Base-by-base conservation (phyloP, 805 yeast species). In the Yamadazyma kitorensis region DNA sequence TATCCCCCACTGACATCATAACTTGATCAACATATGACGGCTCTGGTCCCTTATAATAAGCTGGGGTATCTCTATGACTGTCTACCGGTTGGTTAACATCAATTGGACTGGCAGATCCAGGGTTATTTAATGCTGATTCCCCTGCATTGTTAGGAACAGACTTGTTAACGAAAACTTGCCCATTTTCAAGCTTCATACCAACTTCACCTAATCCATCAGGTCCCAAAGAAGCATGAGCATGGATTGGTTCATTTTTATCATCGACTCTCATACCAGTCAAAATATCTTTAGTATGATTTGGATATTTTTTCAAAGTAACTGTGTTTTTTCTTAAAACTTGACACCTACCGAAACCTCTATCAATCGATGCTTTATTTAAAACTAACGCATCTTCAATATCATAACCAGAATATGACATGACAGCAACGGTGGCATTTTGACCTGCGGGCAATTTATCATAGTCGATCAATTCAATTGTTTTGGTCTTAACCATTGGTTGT, bases 331-430 rank as follows among this genome's bases (percentile, higher is more conserved):
- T 75, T 43, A 95, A 74, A 3, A 88, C 95, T 64, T 93, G 98
- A 68, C 98, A 93, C 49, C 98, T 80, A 26, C 98, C 98, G 58
- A 87, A 93, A 1, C 98, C 98, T 55, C 98, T 76, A 55, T 93
- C 98, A 36, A 93, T 73, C 0, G 96, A 86, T 0, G 98, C 71
- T 59, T 91, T 93, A 63, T 93, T 93, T 49, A 93, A 66, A 14
- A 93, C 97, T 55, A 93, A 72, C 5, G 98, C 98, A 80, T 93
- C 98, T 66, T 93, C 98, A 58, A 93, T 93, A 85, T 93, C 98
- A 57, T 93, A 93, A 44, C 98, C 98, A 0, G 98, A 91, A 54
- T 93, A 93, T 6, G 96, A 87, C 98, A 93, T 93, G 24, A 93
- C 98, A 2, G 98, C 98, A 38, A 93, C 98, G 1, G 95, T 86